Base-by-base conservation (phyloP, 2,329 filamentous ascomycete species). In the Alternaria arbusti region DNA sequence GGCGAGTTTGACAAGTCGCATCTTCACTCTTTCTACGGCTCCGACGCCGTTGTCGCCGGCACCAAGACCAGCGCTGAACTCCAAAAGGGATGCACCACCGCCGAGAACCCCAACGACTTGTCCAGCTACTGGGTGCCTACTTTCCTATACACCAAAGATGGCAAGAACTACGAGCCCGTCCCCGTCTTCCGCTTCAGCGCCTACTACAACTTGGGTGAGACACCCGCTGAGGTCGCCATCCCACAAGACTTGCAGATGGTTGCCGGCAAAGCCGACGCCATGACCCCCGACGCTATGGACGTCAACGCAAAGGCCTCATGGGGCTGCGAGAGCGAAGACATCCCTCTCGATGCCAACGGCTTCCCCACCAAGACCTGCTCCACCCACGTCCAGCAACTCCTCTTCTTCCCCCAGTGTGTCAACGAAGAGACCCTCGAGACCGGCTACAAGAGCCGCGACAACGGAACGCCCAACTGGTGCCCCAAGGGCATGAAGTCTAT, bases 111-210 rank as follows among this genome's bases (percentile, higher is more conserved):
- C 20, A 85, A 85, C 57, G 83, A 85, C 60, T 71, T 84, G 1
- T 83, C 81, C 0, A 73, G 79, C 5, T 85, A 85, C 77, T 85
- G 81, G 83, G 75, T 80, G 0, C 83, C 82, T 0, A 84, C 83
- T 0, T 74, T 83, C 15, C 77, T 81, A 2, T 80, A 78, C 67
- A 79, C 78, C 40, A 68, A 77, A 22, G 74, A 77, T 36, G 70
- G 74, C 50, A 79, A 75, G 36, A 80, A 69, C 8, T 74, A 79
- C 78, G 12, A 77, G 68, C 57, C 71, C 73, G 51, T 74, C 1
- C 73, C 73, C 13, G 66, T 77, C 30, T 70, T 65, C 58, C 79
- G 81, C 56, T 85, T 85, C 76, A 81, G 76, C 40, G 81, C 83
- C 17, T 85, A 85, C 75, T 85, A 85, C 73, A 82, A 80, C 30